Conservation (phyloP, 805 yeast species). For the Sugiyamaella marilandica region DNA sequence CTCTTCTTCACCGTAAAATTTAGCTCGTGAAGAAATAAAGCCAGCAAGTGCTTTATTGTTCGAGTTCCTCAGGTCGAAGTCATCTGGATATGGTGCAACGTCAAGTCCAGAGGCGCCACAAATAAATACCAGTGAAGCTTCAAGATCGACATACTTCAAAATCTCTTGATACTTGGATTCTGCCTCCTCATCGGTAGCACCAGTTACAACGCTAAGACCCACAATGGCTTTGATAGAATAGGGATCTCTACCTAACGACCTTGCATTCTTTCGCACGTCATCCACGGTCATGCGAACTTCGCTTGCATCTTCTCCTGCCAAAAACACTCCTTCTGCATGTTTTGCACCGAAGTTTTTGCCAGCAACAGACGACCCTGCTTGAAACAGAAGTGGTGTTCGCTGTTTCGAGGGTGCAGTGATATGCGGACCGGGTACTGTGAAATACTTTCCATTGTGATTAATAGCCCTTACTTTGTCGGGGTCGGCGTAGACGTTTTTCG, state of each 20-base stretch:
- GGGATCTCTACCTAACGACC: slow-evolving; percentile 34
- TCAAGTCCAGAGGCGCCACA: slow-evolving; percentile 43
- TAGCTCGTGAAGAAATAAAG: slow-evolving; percentile 35
- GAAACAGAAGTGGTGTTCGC: slow-evolving; percentile 41
- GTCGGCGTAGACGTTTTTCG: slow-evolving; percentile 20
- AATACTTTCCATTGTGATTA: slow-evolving; percentile 39
- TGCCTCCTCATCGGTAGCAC: slow-evolving; percentile 41
- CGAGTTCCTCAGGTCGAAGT: slow-evolving; percentile 33
- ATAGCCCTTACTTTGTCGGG: slow-evolving; percentile 41
- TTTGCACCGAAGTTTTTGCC: slow-evolving; percentile 43
- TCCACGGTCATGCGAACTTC: slow-evolving; percentile 30
- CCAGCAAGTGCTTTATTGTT: slow-evolving; percentile 35
- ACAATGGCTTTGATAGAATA: slow-evolving; percentile 38
- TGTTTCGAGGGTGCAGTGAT: slow-evolving; percentile 43
- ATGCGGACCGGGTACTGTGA: slow-evolving; percentile 42
- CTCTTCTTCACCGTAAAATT: slow-evolving; percentile 28
- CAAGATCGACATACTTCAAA: slow-evolving; percentile 35
- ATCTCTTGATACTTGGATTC: slow-evolving; percentile 34
- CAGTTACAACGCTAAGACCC: slow-evolving; percentile 38
- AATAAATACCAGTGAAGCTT: slow-evolving; percentile 40
- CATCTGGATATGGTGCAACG: slow-evolving; percentile 33
- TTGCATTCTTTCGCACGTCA: slow-evolving; percentile 33
- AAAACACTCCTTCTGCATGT: slow-evolving; percentile 41
- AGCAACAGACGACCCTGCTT: slow-evolving; percentile 42
- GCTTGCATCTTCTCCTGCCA: slow-evolving; percentile 34